phyloP scores from a whole-genome alignment of 2,329 filamentous ascomycete genomes.

The Clonostachys sp. region DNA sequence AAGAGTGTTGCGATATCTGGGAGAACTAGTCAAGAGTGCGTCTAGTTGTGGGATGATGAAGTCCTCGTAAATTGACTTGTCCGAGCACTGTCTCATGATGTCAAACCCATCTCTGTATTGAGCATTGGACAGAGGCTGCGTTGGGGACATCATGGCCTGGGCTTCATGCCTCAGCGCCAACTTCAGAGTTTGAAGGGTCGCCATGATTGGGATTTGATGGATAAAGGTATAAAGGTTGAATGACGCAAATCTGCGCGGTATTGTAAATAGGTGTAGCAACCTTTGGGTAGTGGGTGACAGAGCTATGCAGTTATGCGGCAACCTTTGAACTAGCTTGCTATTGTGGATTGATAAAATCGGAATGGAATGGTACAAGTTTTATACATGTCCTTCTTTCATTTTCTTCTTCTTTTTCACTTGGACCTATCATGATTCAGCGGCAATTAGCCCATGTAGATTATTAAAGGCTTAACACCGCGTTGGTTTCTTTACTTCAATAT shows the following conservation, averaged over 20 bases:
- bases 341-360: too few relatives aligned
- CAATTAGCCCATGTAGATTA: too few relatives aligned
- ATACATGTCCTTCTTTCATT: too few relatives aligned
- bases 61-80: conserved; percentile 34
- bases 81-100: conserved; percentile 25
- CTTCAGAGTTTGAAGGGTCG: conserved; percentile 1
- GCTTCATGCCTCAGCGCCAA: not conserved
- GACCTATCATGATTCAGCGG: too few relatives aligned
- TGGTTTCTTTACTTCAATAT: too few relatives aligned
- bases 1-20: conserved; percentile 31
- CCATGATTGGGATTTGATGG: not conserved
- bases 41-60: conserved; percentile 48
- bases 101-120: conserved; percentile 45
- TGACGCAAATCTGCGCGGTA: not conserved
- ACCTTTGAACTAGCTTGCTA: too few relatives aligned
- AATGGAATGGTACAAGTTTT: too few relatives aligned
- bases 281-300: too few relatives aligned
- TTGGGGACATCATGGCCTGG: not conserved
- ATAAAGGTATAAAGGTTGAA: not conserved
- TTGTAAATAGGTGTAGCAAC: too few relatives aligned
- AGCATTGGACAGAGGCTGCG: conserved; percentile 31
- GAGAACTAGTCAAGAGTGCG: conserved; percentile 30
- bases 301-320: too few relatives aligned
- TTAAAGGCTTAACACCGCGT: too few relatives aligned
- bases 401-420: too few relatives aligned